Conservation (phyloP, 2,329 filamentous ascomycete species). For the Colletotrichum lini region DNA sequence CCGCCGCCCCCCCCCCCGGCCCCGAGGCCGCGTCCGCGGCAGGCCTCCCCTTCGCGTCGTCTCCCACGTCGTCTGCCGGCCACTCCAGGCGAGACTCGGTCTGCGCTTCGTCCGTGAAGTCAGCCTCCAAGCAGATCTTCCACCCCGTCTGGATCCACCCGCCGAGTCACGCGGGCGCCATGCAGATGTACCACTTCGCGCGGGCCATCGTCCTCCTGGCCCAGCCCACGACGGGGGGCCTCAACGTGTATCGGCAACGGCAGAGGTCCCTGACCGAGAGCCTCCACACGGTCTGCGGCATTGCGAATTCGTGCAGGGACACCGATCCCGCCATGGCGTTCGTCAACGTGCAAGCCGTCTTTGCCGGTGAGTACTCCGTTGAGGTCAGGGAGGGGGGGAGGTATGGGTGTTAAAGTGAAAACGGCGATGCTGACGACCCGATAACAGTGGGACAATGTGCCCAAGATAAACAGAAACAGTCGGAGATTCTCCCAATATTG, state of each 20-base stretch:
- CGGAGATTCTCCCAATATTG: slow-evolving; percentile 18
- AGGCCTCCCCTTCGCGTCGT: not conserved
- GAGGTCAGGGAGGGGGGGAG: not conserved
- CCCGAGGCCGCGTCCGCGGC: slow-evolving; percentile 35
- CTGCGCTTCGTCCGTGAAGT: slow-evolving; percentile 49
- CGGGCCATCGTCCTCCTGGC: slow-evolving; percentile 57
- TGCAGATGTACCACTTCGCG: slow-evolving; percentile 66
- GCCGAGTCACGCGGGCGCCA: slow-evolving; percentile 58
- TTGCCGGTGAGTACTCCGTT: slow-evolving; percentile 20
- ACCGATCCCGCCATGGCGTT: slow-evolving; percentile 23
- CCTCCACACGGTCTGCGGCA: slow-evolving; percentile 56
- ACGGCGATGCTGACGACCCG: not conserved
- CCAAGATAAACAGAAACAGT: slow-evolving; percentile 22
- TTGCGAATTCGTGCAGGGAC: slow-evolving; percentile 43
- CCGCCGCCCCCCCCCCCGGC: slow-evolving; percentile 41
- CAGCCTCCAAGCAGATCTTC: slow-evolving; percentile 54
- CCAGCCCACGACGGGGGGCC: slow-evolving; percentile 20
- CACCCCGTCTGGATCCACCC: slow-evolving; percentile 64
- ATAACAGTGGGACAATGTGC: slow-evolving; percentile 32
- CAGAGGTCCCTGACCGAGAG: slow-evolving; percentile 37
- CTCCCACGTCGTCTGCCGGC: not conserved
- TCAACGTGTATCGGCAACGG: slow-evolving; percentile 58
- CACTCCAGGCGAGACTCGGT: slow-evolving; percentile 20
- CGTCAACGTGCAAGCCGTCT: slow-evolving; percentile 33
- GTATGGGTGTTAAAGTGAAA: no score